Evolutionary conservation across 108 stramenopile species (phyloP).

Genomic region (Conticribra guillardii): DNA sequence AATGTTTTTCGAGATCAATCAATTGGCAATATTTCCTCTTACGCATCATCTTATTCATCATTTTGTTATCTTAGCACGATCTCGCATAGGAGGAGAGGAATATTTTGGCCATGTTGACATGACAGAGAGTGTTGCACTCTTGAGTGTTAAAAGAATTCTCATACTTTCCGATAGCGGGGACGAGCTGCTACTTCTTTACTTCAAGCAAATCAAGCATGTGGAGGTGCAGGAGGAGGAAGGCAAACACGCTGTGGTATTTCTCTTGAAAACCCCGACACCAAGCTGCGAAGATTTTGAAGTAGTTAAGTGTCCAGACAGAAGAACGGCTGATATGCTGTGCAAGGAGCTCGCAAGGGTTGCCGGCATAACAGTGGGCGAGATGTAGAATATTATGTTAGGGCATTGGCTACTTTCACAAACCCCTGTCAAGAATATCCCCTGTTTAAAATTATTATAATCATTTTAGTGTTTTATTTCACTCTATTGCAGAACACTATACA

Average conservation of each 20-base stretch:
- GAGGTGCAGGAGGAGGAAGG: conserved; percentile 38
- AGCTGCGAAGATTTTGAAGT: neutral
- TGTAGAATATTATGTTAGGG: too few relatives aligned
- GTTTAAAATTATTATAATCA: too few relatives aligned
- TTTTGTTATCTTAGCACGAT: too few relatives aligned
- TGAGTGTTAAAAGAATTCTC: conserved; percentile 62
- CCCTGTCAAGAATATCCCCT: too few relatives aligned
- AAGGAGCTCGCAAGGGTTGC: neutral
- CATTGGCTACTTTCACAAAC: too few relatives aligned
- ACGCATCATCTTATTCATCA: too few relatives aligned
- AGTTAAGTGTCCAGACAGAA: neutral
- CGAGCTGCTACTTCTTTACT: conserved; percentile 59
- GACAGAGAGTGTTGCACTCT: conserved; percentile 61
- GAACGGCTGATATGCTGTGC: neutral
- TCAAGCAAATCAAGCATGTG: conserved; percentile 53
- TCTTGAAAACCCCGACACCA: neutral
- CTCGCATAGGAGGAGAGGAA: conserved; percentile 66
- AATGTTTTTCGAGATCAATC: too few relatives aligned
- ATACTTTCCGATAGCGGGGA: conserved; percentile 70
- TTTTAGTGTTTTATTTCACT: too few relatives aligned
- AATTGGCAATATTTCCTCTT: too few relatives aligned
- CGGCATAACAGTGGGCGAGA: too few relatives aligned
- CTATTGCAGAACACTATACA: too few relatives aligned
- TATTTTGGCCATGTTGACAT: conserved; percentile 76
- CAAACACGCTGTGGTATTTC: neutral